Evolutionary conservation across 2,329 filamentous ascomycete species (phyloP).

Genomic region (Penicillium sp.): DNA sequence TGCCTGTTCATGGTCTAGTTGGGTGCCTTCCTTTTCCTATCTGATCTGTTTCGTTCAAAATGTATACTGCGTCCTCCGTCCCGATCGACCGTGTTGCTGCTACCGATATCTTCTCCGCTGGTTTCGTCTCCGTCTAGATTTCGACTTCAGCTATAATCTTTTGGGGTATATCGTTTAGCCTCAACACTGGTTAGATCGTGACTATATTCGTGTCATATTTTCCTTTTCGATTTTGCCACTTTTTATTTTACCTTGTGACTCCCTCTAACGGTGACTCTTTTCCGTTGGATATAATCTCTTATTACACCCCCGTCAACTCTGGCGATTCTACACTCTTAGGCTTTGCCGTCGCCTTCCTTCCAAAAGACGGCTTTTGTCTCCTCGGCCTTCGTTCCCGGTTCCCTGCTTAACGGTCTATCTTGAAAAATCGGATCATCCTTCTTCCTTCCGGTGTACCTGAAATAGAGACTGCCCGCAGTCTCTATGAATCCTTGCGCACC

Average conservation of each 20-base stretch:
- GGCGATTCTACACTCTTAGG: constrained; percentile 22
- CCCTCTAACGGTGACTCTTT: background rate
- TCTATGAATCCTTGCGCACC: constrained; percentile 29
- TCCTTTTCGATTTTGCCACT: constrained; percentile 3
- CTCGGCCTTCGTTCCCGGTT: constrained; percentile 32
- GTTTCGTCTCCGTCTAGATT: constrained; percentile 19
- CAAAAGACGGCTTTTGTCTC: constrained; percentile 28
- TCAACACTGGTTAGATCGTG: constrained; percentile 27
- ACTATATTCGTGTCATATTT: constrained; percentile 11
- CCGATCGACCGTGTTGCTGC: constrained; percentile 41
- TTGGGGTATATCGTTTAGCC: constrained; percentile 13
- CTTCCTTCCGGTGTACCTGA: background rate
- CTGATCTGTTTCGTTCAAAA: constrained; percentile 31
- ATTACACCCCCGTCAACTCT: constrained; percentile 13
- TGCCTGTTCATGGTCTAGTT: constrained; percentile 33
- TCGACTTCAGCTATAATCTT: background rate
- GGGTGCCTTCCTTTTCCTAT: constrained; percentile 23
- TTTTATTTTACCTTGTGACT: background rate
- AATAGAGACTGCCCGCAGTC: background rate
- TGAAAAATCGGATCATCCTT: constrained; percentile 15
- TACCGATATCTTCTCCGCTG: constrained; percentile 33
- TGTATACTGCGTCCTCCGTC: constrained; percentile 40
- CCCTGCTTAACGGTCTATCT: constrained; percentile 27
- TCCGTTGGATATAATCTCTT: background rate
- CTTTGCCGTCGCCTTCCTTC: constrained; percentile 27